Conservation (phyloP, 2,329 filamentous ascomycete species). For the Lasiodiplodia sp. region DNA sequence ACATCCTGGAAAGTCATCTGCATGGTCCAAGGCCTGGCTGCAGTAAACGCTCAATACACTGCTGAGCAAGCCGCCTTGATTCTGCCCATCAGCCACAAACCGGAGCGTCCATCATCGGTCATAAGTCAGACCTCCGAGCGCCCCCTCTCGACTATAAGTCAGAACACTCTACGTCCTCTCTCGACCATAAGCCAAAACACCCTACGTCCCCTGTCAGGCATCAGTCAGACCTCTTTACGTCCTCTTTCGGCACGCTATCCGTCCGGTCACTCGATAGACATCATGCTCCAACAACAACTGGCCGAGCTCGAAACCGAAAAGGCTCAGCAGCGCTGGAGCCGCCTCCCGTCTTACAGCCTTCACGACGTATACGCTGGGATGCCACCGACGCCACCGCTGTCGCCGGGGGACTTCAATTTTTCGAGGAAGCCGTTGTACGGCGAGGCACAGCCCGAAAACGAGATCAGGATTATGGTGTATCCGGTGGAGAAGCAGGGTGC, state of each 20-base stretch:
- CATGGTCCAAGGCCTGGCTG: constrained; percentile 1
- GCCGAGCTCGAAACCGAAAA: constrained; percentile 1
- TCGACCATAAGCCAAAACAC: no score
- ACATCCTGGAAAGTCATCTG: not conserved
- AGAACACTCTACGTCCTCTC: no score
- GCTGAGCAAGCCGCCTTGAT: not conserved
- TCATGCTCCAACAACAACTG: not conserved
- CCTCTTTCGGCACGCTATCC: not conserved
- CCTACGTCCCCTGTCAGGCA: no score
- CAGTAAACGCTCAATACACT: not conserved
- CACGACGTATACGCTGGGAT: not conserved
- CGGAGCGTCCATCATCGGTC: not conserved
- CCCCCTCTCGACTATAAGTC: not conserved
- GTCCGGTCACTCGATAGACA: not conserved
- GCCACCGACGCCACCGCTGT: not conserved
- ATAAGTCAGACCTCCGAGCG: not conserved
- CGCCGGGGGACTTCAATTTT: not conserved
- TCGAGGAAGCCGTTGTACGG: not conserved
- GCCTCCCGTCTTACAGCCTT: not conserved
- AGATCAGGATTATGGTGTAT: not conserved
- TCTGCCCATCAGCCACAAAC: not conserved
- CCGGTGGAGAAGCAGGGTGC: not conserved
- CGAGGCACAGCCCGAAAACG: no score
- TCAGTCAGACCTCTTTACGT: not conserved
- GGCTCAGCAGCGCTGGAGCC: not conserved